These are phyloP conservation scores for Plasmodium yoelii DNA, from an alignment of 169 alveolate genomes.

Conservation along the genomic window DNA sequence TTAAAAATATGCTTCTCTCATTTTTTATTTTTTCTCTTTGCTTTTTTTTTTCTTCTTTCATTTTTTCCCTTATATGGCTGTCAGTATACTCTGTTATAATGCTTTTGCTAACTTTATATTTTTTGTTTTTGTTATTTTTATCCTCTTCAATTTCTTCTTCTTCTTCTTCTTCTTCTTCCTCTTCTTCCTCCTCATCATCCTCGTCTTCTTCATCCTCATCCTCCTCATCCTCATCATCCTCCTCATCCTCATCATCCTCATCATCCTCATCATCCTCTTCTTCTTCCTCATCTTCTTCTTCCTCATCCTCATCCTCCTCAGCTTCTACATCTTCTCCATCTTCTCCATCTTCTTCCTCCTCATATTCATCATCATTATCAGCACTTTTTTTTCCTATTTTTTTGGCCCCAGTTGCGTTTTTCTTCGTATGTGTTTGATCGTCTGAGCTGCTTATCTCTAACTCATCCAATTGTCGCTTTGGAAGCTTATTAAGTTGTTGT, in stretches of 20 bases:
- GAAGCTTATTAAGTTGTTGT: conserved; percentile 60
- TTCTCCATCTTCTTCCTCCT: neutral
- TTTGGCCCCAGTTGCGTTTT: neutral
- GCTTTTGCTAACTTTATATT: conserved; percentile 71
- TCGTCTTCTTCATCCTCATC: conserved; percentile 48
- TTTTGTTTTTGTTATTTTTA: conserved; percentile 38
- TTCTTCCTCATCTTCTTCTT: neutral
- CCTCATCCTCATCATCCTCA: conserved; percentile 3
- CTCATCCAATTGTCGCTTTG: conserved; percentile 8
- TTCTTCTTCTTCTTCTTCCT: conserved; percentile 5
- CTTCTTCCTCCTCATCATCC: conserved; percentile 56
- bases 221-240: neutral
- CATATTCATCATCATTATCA: neutral
- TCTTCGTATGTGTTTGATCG: no score
- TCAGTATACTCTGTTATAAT: conserved; percentile 77
- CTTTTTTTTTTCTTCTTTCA: conserved; percentile 72
- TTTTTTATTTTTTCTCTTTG: conserved; percentile 65
- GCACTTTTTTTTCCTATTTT: neutral
- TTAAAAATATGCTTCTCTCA: conserved; percentile 56
- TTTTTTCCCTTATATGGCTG: conserved; percentile 72
- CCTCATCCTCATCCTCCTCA: conserved; percentile 18
- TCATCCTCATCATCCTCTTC: neutral
- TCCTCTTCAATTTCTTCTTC: conserved; percentile 27
- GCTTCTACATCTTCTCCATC: conserved; percentile 13
- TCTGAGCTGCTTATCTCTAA: neutral